These are phyloP conservation scores for Blumeriella jaapii DNA, from an alignment of 2,329 filamentous ascomycete genomes.

Conservation along the genomic window DNA sequence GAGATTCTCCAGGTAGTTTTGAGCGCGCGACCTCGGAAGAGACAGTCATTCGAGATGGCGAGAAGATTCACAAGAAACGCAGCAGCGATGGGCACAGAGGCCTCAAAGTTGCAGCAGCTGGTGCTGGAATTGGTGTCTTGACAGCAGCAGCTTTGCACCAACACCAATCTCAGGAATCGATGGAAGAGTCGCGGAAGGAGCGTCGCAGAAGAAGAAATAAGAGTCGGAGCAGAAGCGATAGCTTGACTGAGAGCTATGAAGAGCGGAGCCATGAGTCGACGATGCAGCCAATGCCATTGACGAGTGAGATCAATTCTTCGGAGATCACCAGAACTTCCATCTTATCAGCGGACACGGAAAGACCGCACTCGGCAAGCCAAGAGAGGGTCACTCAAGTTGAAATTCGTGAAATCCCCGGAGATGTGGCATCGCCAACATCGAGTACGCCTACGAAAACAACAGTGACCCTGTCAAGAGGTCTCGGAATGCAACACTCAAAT, in stretches of 20 bases:
- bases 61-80: slow-evolving; percentile 29
- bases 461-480: slow-evolving; percentile 39
- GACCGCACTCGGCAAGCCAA: slow-evolving; percentile 56
- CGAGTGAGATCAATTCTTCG: slow-evolving; percentile 75
- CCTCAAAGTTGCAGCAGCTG: slow-evolving; percentile 21
- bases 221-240: slow-evolving; percentile 35
- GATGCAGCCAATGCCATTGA: slow-evolving; percentile 73
- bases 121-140: slow-evolving; percentile 38
- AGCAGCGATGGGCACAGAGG: slow-evolving; percentile 20
- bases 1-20: slow-evolving; percentile 21
- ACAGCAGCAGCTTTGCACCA: slow-evolving; percentile 52
- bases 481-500: slow-evolving; percentile 53
- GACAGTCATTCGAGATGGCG: slow-evolving; percentile 38
- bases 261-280: slow-evolving; percentile 43
- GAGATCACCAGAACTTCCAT: slow-evolving; percentile 84
- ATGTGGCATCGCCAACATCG: slow-evolving; percentile 47
- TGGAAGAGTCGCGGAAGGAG: slow-evolving; percentile 35
- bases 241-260: slow-evolving; percentile 39
- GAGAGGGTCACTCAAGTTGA: slow-evolving; percentile 43
- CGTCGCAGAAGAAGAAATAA: slow-evolving; percentile 31
- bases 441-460: slow-evolving; percentile 51
- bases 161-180: slow-evolving; percentile 51
- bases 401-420: slow-evolving; percentile 52
- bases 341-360: slow-evolving; percentile 66
- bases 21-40: slow-evolving; percentile 35